These are phyloP conservation scores for Laguncularia racemosa DNA, from an alignment of 345 rosid genomes.

Conservation along the genomic window DNA sequence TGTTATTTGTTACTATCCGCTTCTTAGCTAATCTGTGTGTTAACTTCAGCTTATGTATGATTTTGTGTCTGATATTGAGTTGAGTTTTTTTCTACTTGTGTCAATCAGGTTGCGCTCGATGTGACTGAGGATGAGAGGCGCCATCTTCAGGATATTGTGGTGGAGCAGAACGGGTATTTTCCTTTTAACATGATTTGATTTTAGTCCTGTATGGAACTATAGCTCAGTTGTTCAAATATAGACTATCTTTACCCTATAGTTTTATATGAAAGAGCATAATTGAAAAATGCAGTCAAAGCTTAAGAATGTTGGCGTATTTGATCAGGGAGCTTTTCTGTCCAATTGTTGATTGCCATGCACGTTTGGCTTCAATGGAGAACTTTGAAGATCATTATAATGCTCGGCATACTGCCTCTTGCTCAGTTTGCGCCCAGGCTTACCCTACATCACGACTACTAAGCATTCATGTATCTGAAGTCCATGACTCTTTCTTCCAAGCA, in stretches of 20 bases:
- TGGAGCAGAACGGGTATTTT: constrained; percentile 49
- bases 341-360: constrained; percentile 69
- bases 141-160: constrained; percentile 37
- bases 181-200: neutral
- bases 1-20: neutral
- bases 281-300: no score
- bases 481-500: constrained; percentile 92
- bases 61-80: neutral
- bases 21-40: neutral
- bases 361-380: constrained; percentile 50
- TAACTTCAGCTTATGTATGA: neutral
- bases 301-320: constrained; percentile 7
- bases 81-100: neutral
- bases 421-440: constrained; percentile 78
- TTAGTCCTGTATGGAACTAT: neutral
- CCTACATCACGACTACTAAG: constrained; percentile 78
- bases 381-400: constrained; percentile 88
- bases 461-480: constrained; percentile 86
- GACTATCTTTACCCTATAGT: no score
- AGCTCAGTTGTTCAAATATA: no score
- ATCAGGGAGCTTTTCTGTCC: constrained; percentile 73
- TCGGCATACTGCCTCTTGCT: constrained; percentile 88
- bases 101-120: constrained; percentile 66
- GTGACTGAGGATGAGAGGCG: constrained; percentile 58
- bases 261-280: no score